These are phyloP conservation scores for Fusarium pseudoanthophilum DNA, from an alignment of 2,329 filamentous ascomycete genomes.

Conservation along the genomic window DNA sequence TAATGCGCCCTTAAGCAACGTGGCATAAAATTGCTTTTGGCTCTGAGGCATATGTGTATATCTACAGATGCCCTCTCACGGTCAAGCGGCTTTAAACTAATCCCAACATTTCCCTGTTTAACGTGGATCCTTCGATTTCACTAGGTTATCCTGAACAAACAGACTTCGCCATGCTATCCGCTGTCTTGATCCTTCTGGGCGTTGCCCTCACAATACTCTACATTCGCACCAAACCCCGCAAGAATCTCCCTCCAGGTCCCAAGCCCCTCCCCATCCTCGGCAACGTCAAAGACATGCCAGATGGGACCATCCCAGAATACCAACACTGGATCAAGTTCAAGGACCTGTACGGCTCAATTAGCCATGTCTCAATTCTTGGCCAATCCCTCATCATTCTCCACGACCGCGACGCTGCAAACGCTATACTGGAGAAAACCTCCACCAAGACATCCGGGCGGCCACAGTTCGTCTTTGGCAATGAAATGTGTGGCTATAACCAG, in stretches of 20 bases:
- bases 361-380: constrained; percentile 53
- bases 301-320: constrained; percentile 46
- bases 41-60: background rate
- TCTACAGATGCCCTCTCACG: background rate
- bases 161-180: background rate
- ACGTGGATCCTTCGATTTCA: fast-evolving
- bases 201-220: background rate
- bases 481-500: constrained; percentile 9
- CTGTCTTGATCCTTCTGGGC: fast-evolving
- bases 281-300: constrained; percentile 60
- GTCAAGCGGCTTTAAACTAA: too few relatives aligned
- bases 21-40: background rate
- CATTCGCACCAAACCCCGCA: background rate
- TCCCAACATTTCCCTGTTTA: background rate
- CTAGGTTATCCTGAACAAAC: fast-evolving
- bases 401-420: background rate
- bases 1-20: background rate
- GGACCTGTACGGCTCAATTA: constrained; percentile 50
- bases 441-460: constrained; percentile 46
- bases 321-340: constrained; percentile 55
- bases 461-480: background rate
- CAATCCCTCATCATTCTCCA: constrained; percentile 50
- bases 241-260: constrained; percentile 58
- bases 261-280: constrained; percentile 58
- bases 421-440: constrained; percentile 46